phyloP scores from a whole-genome alignment of 2,329 filamentous ascomycete species.

The Plectosphaerella plurivora region DNA sequence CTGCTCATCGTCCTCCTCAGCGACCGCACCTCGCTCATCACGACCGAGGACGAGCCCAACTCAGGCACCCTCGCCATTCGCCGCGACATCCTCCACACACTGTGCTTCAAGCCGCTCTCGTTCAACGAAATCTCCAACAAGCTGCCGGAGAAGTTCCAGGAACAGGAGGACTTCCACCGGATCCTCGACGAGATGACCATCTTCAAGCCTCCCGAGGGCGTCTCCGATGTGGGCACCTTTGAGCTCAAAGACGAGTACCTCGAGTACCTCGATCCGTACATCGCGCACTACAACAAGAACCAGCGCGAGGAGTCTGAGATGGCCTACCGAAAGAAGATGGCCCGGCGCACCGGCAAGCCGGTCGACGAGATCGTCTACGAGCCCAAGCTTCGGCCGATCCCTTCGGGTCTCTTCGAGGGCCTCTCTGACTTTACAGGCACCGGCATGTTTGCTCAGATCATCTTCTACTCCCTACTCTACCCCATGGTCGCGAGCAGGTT shows the following conservation, averaged over 20 bases:
- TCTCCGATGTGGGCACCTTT: conserved; percentile 91
- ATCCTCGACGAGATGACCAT: conserved; percentile 83
- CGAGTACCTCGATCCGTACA: conserved; percentile 89
- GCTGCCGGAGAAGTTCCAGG: conserved; percentile 82
- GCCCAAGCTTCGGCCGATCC: conserved; percentile 73
- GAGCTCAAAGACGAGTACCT: conserved; percentile 84
- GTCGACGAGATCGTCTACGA: conserved; percentile 86
- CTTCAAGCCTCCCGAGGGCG: conserved; percentile 84
- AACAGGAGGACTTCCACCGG: conserved; percentile 81
- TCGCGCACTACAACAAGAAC: conserved; percentile 93
- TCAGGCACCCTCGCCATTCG: conserved; percentile 69
- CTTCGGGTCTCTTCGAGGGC: conserved; percentile 70
- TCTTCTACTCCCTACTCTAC: conserved; percentile 85
- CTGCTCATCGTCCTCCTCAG: conserved; percentile 86
- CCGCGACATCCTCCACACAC: conserved; percentile 84
- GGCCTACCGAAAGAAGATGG: conserved; percentile 81
- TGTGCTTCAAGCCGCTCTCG: conserved; percentile 94
- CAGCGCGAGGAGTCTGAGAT: conserved; percentile 92
- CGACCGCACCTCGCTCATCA: conserved; percentile 77
- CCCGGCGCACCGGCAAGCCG: conserved; percentile 79
- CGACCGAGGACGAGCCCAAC: conserved; percentile 59
- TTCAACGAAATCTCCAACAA: conserved; percentile 88
- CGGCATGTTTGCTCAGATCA: conserved; percentile 81
- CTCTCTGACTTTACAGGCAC: conserved; percentile 79
- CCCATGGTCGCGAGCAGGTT: conserved; percentile 63